Conservation (phyloP, 2,329 filamentous ascomycete species). For the Claviceps sp. region DNA sequence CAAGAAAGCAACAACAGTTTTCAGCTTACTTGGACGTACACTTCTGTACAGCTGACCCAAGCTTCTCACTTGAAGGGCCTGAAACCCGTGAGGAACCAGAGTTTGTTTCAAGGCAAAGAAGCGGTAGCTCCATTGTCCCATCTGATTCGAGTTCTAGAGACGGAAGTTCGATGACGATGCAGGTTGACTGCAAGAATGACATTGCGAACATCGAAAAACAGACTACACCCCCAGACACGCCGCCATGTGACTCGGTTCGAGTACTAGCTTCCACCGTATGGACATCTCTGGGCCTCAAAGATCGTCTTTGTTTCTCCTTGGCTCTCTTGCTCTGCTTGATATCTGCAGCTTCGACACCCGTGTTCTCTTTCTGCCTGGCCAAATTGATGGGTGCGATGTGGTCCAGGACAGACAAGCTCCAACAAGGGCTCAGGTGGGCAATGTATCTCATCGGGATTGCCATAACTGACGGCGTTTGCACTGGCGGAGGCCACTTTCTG, state of each 20-base stretch:
- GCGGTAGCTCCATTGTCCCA: not conserved
- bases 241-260: not conserved
- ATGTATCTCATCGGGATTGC: conserved; percentile 57
- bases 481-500: conserved; percentile 54
- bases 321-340: conserved; percentile 49
- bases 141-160: not conserved
- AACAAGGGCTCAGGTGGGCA: conserved; percentile 51
- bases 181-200: not conserved
- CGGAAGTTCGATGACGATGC: not conserved
- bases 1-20: conserved; percentile 2
- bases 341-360: conserved; percentile 54
- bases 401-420: conserved; percentile 30
- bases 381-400: conserved; percentile 61
- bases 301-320: conserved; percentile 41
- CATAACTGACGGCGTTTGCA: conserved; percentile 48
- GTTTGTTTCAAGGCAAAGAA: not conserved
- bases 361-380: conserved; percentile 66
- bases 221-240: not conserved
- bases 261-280: conserved; percentile 46
- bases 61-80: not conserved
- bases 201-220: not conserved
- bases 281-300: conserved; percentile 41
- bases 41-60: not conserved
- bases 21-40: conserved; percentile 3
- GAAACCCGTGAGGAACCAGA: not conserved